phyloP scores from a whole-genome alignment of 352 stramenopile genomes.

The Nothophytophthora sp. region DNA sequence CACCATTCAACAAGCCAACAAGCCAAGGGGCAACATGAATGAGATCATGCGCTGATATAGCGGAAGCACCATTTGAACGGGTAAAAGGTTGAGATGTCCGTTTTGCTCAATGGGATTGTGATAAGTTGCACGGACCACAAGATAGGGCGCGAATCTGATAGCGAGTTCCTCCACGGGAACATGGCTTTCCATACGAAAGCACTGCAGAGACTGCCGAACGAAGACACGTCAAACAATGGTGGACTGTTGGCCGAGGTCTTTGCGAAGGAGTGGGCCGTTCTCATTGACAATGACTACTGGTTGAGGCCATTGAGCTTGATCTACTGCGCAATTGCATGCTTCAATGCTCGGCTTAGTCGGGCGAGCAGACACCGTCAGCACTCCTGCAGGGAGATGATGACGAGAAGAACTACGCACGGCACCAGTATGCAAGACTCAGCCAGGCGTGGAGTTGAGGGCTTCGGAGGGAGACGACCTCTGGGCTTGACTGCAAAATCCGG shows the following conservation, averaged over 20 bases:
- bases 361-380: background rate
- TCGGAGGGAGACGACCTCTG: no score
- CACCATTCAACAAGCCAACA: constrained; percentile 6
- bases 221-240: background rate
- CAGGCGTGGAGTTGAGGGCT: no score
- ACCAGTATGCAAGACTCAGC: no score
- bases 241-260: background rate
- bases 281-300: background rate
- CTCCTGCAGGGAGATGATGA: no score
- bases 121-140: background rate
- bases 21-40: background rate
- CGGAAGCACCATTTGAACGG: background rate
- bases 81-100: background rate
- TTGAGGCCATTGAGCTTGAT: background rate
- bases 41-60: background rate
- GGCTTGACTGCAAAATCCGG: no score
- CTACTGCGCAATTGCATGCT: background rate
- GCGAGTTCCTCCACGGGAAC: constrained; percentile 1
- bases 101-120: background rate
- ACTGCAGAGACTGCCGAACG: background rate
- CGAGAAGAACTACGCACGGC: no score
- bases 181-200: background rate
- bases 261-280: background rate
- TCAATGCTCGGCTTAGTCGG: background rate
- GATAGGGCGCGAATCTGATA: background rate